These are phyloP conservation scores for Penicillium canariense DNA, from an alignment of 495 filamentous ascomycete genomes.

Conservation along the genomic window DNA sequence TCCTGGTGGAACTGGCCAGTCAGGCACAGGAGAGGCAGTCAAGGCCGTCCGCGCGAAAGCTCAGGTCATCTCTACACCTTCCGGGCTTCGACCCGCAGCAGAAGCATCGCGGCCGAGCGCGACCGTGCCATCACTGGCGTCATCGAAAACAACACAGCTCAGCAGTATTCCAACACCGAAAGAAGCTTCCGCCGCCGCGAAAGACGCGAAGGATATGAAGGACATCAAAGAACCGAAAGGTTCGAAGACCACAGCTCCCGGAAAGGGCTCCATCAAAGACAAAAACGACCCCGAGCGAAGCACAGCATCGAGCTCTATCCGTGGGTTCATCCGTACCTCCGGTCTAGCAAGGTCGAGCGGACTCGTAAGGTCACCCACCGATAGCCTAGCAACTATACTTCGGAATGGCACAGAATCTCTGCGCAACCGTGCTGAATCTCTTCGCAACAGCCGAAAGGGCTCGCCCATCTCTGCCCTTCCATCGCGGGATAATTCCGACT, in stretches of 20 bases:
- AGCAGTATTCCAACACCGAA: constrained; percentile 11
- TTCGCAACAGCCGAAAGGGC: constrained; percentile 20
- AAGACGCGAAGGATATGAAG: constrained; percentile 2
- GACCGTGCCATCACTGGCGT: constrained; percentile 19
- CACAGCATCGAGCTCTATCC: constrained; percentile 28
- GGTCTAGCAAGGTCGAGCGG: constrained; percentile 30
- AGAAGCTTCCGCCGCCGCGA: constrained; percentile 5
- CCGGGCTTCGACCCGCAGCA: constrained; percentile 30
- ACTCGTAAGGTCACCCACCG: constrained; percentile 31
- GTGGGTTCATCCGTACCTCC: constrained; percentile 45
- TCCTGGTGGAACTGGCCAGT: constrained; percentile 24
- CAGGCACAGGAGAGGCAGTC: constrained; percentile 30
- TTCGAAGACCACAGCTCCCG: background rate
- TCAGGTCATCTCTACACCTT: constrained; percentile 31
- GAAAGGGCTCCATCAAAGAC: constrained; percentile 1
- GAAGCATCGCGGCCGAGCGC: constrained; percentile 28
- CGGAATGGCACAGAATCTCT: constrained; percentile 26
- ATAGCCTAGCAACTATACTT: constrained; percentile 25
- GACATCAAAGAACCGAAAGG: background rate
- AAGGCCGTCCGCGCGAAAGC: constrained; percentile 33
- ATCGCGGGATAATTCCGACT: constrained; percentile 28
- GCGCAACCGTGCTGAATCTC: constrained; percentile 22
- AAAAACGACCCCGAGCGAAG: constrained; percentile 8
- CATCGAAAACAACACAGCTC: constrained; percentile 18
- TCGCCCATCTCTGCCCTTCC: constrained; percentile 19